These are phyloP conservation scores for Tephrocybe sp. DNA, from an alignment of 768 basidiomycete genomes.

Conservation along the genomic window DNA sequence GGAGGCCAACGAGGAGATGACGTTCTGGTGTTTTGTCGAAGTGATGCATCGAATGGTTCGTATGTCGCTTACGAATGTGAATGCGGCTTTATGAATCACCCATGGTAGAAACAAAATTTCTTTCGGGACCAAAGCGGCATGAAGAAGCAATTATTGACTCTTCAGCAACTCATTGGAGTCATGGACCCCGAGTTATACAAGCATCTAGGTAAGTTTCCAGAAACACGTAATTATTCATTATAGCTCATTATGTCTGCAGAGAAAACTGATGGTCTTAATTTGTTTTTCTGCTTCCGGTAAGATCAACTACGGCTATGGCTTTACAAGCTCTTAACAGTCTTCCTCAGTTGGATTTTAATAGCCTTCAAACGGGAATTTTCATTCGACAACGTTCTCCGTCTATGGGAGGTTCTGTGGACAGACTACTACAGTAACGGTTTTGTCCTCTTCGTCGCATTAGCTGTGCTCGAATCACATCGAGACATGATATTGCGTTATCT, in stretches of 20 bases:
- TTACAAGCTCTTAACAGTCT: not conserved
- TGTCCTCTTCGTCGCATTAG: constrained; percentile 92
- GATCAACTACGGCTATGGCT: constrained; percentile 16
- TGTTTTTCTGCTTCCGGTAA: constrained; percentile 98
- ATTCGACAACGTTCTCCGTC: constrained; percentile 82
- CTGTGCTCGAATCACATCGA: constrained; percentile 91
- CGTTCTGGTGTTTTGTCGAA: constrained; percentile 95
- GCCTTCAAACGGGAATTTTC: constrained; percentile 96
- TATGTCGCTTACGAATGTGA: constrained; percentile 9
- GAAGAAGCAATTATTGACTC: constrained; percentile 87
- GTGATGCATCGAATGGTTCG: constrained; percentile 95
- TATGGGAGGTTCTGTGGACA: constrained; percentile 96
- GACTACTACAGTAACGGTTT: constrained; percentile 88
- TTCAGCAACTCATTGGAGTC: constrained; percentile 87
- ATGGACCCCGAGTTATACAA: constrained; percentile 97
- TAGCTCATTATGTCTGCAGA: constrained; percentile 31
- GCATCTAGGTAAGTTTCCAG: constrained; percentile 64
- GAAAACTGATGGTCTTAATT: constrained; percentile 88
- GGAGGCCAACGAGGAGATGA: constrained; percentile 84
- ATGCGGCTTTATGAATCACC: constrained; percentile 4
- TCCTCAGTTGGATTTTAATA: constrained; percentile 81
- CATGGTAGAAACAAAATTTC: constrained; percentile 90
- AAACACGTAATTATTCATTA: not conserved
- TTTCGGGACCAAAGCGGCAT: constrained; percentile 96
- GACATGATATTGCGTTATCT: constrained; percentile 95